Conservation (phyloP, 192 early-diverging fungal species). For the Backusella morwellensis region DNA sequence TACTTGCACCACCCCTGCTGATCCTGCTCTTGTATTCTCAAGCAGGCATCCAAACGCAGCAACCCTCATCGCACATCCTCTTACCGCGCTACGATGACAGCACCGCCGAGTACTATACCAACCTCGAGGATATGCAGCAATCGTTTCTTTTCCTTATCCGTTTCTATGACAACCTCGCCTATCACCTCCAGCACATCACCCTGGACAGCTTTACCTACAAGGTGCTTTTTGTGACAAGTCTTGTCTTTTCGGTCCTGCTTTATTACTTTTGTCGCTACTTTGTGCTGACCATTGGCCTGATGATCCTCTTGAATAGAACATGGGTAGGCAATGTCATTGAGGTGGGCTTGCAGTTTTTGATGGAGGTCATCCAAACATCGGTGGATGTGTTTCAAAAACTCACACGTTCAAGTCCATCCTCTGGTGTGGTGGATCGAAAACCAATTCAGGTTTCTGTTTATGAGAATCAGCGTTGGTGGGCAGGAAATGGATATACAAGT, state of each 20-base stretch:
- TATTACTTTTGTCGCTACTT: conserved; percentile 12
- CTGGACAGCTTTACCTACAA: conserved; percentile 19
- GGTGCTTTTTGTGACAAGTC: conserved; percentile 17
- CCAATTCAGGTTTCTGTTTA: conserved; percentile 26
- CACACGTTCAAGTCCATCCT: neutral
- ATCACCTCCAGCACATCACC: conserved; percentile 39
- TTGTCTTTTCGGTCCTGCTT: conserved; percentile 38
- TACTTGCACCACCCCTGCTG: conserved; percentile 21
- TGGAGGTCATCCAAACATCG: conserved; percentile 18
- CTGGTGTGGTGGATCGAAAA: neutral
- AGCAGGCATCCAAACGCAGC: conserved; percentile 6
- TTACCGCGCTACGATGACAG: conserved; percentile 31
- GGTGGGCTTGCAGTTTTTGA: neutral
- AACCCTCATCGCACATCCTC: conserved; percentile 14
- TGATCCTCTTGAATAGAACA: conserved; percentile 57
- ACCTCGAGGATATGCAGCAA: conserved; percentile 66
- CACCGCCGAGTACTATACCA: conserved; percentile 61
- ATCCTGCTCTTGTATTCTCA: conserved; percentile 17
- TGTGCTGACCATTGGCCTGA: conserved; percentile 32
- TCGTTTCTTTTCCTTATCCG: conserved; percentile 4
- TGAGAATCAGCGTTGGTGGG: conserved; percentile 39
- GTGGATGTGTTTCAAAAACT: conserved; percentile 15
- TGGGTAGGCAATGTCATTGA: conserved; percentile 37
- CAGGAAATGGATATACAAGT: conserved; percentile 20
- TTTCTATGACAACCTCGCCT: conserved; percentile 41